Conservation (phyloP, 305 asterid genomes). For the Euphrasia arctica region DNA sequence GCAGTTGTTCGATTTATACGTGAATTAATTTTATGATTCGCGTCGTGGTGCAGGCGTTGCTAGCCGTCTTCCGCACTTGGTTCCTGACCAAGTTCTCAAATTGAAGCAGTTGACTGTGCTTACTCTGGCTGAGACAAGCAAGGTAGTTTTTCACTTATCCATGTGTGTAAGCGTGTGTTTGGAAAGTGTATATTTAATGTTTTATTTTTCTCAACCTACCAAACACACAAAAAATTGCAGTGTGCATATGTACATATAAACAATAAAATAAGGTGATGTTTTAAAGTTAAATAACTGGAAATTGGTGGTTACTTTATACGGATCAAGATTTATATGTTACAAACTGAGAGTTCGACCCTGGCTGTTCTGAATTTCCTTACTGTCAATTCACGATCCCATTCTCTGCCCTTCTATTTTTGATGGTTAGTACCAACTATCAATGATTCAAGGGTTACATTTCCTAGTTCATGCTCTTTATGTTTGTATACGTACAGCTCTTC, state of each 20-base stretch:
- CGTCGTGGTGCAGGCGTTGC: constrained; percentile 50
- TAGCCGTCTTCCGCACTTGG: constrained; percentile 64
- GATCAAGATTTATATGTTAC: constrained; percentile 9
- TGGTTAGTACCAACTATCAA: constrained; percentile 12
- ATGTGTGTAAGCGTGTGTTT: constrained; percentile 5
- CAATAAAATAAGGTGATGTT: neutral
- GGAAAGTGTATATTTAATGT: constrained; percentile 10
- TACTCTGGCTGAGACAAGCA: constrained; percentile 87
- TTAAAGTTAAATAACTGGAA: neutral
- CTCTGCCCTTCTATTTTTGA: constrained; percentile 11
- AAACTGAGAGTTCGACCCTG: constrained; percentile 9
- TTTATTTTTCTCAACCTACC: neutral
- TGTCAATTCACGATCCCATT: constrained; percentile 19
- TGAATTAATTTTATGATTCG: constrained; percentile 18
- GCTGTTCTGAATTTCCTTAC: constrained; percentile 7
- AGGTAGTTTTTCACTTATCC: constrained; percentile 46
- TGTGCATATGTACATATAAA: neutral
- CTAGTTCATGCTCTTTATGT: neutral
- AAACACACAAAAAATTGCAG: neutral
- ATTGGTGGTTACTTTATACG: constrained; percentile 10
- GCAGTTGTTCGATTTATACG: neutral
- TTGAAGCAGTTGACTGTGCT: constrained; percentile 96
- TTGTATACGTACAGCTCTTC: neutral
- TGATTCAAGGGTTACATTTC: constrained; percentile 2
- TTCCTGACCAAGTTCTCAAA: constrained; percentile 86